phyloP scores from a whole-genome alignment of 1,284 basidiomycete species.

The Exsudoporus floridanus region DNA sequence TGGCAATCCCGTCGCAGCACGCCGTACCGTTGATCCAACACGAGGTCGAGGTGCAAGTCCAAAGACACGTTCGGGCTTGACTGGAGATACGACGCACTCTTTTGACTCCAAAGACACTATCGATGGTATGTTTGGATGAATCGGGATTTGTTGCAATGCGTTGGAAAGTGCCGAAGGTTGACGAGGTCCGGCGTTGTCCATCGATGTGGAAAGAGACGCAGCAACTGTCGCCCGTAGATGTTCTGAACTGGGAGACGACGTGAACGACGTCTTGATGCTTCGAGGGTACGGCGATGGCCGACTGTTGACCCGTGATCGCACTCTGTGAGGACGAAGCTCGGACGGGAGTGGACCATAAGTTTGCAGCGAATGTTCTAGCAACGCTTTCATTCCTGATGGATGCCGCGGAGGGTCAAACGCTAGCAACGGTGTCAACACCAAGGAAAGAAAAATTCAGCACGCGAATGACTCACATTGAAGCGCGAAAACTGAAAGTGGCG shows the following conservation, averaged over 20 bases:
- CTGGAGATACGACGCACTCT: constrained; percentile 6
- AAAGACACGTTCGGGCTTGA: constrained; percentile 39
- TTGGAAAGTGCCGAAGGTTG: constrained; percentile 13
- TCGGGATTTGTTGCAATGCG: constrained; percentile 24
- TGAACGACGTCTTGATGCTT: constrained; percentile 41
- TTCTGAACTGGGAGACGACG: constrained; percentile 43
- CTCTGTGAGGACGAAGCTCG: constrained; percentile 58
- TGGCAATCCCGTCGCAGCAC: constrained; percentile 58
- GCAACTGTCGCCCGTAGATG: constrained; percentile 33
- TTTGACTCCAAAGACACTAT: constrained; percentile 3
- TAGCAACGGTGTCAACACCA: constrained; percentile 31
- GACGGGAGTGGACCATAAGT: constrained; percentile 68
- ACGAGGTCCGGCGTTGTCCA: not conserved
- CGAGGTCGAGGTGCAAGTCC: constrained; percentile 49
- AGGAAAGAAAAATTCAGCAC: too few species aligned
- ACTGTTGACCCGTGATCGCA: constrained; percentile 65
- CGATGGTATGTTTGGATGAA: constrained; percentile 26
- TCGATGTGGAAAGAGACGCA: constrained; percentile 27
- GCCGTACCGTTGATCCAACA: constrained; percentile 54
- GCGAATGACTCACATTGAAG: constrained; percentile 58
- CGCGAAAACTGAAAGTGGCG: constrained; percentile 68
- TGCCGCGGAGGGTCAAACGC: constrained; percentile 71
- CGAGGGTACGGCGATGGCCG: constrained; percentile 72
- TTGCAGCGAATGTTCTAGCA: constrained; percentile 70
- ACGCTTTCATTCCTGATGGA: constrained; percentile 63